Percentiles rank a stretch among this genome's conserved stretches.
Conservation (phyloP, 148 eudicot genomes). For the Persicaria maculosa region DNA sequence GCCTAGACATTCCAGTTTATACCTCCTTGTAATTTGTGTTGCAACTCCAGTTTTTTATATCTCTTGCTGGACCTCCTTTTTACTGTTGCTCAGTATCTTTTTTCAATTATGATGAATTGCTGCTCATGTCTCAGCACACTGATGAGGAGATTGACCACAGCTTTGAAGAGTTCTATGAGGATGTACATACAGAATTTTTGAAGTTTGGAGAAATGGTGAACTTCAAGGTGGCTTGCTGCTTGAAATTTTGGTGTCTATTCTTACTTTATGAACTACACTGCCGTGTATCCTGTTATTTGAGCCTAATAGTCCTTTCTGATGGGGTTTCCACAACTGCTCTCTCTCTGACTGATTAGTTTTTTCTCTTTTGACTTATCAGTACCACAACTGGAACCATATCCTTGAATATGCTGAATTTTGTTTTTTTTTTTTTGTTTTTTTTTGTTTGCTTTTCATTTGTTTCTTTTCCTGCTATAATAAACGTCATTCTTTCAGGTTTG, state of each 20-base stretch:
- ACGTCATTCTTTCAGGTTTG: slow-evolving; percentile 55
- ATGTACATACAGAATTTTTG: slow-evolving; percentile 95
- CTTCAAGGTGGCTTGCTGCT: slow-evolving; percentile 60
- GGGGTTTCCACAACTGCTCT: background rate
- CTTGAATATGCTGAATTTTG: background rate
- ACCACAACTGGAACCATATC: background rate
- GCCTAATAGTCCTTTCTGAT: background rate
- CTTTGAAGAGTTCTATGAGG: slow-evolving; percentile 94
- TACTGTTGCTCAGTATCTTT: background rate
- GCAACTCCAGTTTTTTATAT: background rate
- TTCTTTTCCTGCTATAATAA: background rate
- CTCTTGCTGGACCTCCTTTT: slow-evolving; percentile 4
- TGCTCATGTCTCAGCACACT: slow-evolving; percentile 42
- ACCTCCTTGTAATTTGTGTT: background rate
- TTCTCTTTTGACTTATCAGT: background rate
- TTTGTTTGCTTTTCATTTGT: background rate
- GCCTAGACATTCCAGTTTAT: background rate
- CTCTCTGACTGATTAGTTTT: background rate
- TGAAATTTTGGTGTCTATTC: background rate
- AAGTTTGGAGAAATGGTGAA: slow-evolving; percentile 88
- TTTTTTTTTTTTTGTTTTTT: background rate
- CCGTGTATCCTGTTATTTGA: background rate
- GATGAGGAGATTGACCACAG: slow-evolving; percentile 79
- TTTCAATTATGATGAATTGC: background rate
- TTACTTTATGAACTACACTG: background rate